Percentiles rank a stretch among this genome's conserved stretches.
Evolutionary conservation across 2,329 filamentous ascomycete species (phyloP).

Genomic region (Cladosporium austrohemisphaericum): DNA sequence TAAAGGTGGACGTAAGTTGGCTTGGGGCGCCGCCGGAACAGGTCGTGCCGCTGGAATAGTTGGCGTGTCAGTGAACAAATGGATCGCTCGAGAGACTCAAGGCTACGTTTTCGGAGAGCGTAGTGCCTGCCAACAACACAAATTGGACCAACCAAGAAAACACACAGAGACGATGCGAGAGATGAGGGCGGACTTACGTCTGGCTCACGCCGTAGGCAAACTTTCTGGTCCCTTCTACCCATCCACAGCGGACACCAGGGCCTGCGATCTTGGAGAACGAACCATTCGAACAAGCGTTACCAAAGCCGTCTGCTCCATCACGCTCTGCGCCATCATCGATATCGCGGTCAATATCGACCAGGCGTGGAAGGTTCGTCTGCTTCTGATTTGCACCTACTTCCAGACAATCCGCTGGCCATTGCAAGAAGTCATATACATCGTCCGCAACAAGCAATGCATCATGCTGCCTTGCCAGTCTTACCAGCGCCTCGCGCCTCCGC

Average conservation of each 20-base stretch:
- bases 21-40: conserved; percentile 58
- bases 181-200: conserved; percentile 42
- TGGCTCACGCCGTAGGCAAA: conserved; percentile 58
- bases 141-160: background rate
- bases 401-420: conserved; percentile 58
- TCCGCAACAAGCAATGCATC: conserved; percentile 83
- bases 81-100: too few species aligned
- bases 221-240: conserved; percentile 69
- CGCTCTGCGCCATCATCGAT: conserved; percentile 56
- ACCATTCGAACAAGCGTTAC: conserved; percentile 79
- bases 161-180: background rate
- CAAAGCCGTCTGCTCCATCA: conserved; percentile 58
- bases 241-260: conserved; percentile 81
- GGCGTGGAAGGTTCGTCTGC: conserved; percentile 58
- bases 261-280: conserved; percentile 85
- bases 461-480: conserved; percentile 71
- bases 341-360: conserved; percentile 73
- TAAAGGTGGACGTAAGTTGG: conserved; percentile 56
- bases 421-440: conserved; percentile 91
- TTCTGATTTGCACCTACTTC: conserved; percentile 6
- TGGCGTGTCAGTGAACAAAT: conserved; percentile 1
- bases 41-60: conserved; percentile 48
- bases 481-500: conserved; percentile 61
- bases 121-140: too few species aligned
- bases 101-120: too few species aligned